Conservation (phyloP, 805 yeast species). For the Kluyveromyces nonfermentans region DNA sequence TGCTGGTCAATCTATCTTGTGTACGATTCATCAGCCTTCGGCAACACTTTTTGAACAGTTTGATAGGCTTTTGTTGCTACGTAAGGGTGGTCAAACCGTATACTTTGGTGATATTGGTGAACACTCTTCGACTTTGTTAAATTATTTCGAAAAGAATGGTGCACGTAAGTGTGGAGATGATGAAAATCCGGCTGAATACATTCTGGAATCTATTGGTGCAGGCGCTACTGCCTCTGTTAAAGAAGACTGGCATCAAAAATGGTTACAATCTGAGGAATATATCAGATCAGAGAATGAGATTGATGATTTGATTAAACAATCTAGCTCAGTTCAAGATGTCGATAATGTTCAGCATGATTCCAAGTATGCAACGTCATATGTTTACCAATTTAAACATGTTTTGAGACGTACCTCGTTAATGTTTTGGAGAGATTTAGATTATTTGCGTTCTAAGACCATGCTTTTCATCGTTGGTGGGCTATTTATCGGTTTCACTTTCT, state of each 20-base stretch:
- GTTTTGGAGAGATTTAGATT: conserved; percentile 53
- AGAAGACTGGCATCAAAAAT: conserved; percentile 52
- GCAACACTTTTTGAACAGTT: conserved; percentile 40
- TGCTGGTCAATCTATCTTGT: conserved; percentile 43
- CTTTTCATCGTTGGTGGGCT: conserved; percentile 43
- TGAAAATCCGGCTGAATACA: conserved; percentile 38
- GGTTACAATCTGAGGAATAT: conserved; percentile 40
- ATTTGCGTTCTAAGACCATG: conserved; percentile 50
- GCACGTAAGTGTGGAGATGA: conserved; percentile 46
- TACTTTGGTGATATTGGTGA: conserved; percentile 26
- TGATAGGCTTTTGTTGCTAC: conserved; percentile 38
- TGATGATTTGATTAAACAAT: conserved; percentile 20
- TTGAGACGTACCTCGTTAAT: conserved; percentile 32
- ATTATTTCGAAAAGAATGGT: conserved; percentile 58
- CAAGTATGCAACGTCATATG: conserved; percentile 33
- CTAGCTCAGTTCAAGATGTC: conserved; percentile 6
- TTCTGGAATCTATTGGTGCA: conserved; percentile 38
- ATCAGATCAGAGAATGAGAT: conserved; percentile 24
- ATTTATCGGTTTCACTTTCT: conserved; percentile 66
- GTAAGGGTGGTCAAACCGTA: conserved; percentile 43
- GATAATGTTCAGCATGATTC: background rate
- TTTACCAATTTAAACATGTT: conserved; percentile 35
- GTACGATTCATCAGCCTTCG: conserved; percentile 51
- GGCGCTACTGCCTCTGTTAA: conserved; percentile 35
- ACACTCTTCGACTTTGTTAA: conserved; percentile 40